A percentile compares a stretch with the other conserved stretches of the same genome.
Conservation (phyloP, 805 yeast genomes). For the Nakazawaea wyomingensis region DNA sequence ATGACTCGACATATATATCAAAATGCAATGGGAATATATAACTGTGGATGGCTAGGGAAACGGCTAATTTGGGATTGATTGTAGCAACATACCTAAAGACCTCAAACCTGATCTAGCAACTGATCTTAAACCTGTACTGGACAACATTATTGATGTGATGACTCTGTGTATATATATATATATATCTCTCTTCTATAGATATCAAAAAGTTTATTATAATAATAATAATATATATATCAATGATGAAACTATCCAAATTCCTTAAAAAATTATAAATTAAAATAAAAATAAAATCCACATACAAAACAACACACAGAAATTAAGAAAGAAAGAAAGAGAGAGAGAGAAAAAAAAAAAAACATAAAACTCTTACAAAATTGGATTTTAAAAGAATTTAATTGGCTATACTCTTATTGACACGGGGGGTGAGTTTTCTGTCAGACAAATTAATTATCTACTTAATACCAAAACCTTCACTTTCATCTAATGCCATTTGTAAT, state of each 20-base stretch:
- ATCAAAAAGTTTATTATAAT: too few relatives aligned
- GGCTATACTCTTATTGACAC: conserved; percentile 6
- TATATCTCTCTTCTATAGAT: too few relatives aligned
- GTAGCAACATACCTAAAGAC: conserved; percentile 27
- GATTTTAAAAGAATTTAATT: conserved; percentile 12
- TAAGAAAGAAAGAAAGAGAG: too few relatives aligned
- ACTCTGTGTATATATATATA: too few relatives aligned
- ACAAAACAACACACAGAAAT: too few relatives aligned
- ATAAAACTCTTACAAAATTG: conserved; percentile 1
- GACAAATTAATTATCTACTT: conserved; percentile 1
- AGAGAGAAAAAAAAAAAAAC: background rate
- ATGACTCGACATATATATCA: too few relatives aligned
- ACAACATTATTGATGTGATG: background rate
- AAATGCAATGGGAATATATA: too few relatives aligned
- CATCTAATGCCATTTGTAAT: conserved; percentile 63
- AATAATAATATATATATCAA: too few relatives aligned
- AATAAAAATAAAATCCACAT: too few relatives aligned
- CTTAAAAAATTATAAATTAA: too few relatives aligned
- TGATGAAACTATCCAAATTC: too few relatives aligned
- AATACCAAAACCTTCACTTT: conserved; percentile 79
- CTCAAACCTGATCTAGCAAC: conserved; percentile 34
- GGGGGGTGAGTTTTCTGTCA: conserved; percentile 3
- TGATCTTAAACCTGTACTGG: conserved; percentile 43
- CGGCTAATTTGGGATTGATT: background rate
- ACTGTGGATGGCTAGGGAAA: background rate